Conservation (phyloP, 208 protist genomes). For the Tritrichomonas foetus region DNA sequence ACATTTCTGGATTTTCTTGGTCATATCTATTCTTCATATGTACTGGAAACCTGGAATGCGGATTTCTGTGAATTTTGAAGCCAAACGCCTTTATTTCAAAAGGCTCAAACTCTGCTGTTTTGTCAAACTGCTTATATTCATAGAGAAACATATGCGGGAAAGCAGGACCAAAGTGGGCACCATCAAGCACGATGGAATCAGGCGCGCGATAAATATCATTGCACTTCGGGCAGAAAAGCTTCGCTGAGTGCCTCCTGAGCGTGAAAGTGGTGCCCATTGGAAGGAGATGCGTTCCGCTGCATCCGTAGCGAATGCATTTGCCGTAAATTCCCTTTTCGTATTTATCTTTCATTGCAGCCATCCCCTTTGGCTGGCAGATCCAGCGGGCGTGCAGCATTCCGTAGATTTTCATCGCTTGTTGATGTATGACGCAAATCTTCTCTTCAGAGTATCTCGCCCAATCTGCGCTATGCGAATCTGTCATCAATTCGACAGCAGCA, state of each 20-base stretch:
- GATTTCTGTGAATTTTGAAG: not conserved
- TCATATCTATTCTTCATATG: too few species aligned
- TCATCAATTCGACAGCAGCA: not conserved
- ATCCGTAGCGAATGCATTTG: not conserved
- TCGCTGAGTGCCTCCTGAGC: not conserved
- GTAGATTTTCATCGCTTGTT: not conserved
- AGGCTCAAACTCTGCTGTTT: not conserved
- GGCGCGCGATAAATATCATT: not conserved
- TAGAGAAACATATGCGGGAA: conserved; percentile 19
- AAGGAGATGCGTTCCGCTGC: not conserved
- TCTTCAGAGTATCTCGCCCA: not conserved
- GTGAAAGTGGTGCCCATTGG: conserved; percentile 23
- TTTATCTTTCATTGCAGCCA: not conserved
- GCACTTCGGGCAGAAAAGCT: conserved; percentile 2
- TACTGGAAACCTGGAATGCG: not conserved
- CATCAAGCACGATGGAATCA: not conserved
- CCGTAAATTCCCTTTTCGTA: conserved; percentile 9
- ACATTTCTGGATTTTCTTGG: too few species aligned
- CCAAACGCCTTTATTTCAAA: not conserved
- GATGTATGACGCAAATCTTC: not conserved
- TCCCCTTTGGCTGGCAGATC: not conserved
- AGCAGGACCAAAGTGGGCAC: conserved; percentile 14
- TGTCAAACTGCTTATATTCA: not conserved
- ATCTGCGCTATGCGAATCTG: not conserved
- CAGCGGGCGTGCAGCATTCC: not conserved